Percentiles rank a stretch among this genome's conserved stretches.
Evolutionary conservation across 2,329 filamentous ascomycete genomes (phyloP).

Genomic region (Mycogone perniciosa): DNA sequence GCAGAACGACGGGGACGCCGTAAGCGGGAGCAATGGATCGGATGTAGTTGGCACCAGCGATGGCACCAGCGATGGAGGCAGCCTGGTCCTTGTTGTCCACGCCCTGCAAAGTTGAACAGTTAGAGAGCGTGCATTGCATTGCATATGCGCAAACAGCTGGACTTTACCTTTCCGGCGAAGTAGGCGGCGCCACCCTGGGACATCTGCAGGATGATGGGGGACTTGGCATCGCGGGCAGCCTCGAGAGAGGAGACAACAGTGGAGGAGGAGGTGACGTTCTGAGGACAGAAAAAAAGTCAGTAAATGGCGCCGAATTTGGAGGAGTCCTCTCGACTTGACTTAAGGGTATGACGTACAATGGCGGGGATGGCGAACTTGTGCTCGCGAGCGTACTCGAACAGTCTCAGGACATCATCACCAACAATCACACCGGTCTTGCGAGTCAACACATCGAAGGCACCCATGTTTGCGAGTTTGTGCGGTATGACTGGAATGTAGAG

Average conservation of each 20-base stretch:
- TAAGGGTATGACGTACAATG: slow-evolving; percentile 38
- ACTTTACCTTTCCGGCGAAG: slow-evolving; percentile 74
- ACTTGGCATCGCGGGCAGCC: slow-evolving; percentile 86
- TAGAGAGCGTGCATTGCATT: not conserved
- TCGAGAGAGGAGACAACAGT: slow-evolving; percentile 74
- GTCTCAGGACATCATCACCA: slow-evolving; percentile 49
- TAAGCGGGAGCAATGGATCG: slow-evolving; percentile 81
- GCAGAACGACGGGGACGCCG: slow-evolving; percentile 83
- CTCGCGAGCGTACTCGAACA: slow-evolving; percentile 88
- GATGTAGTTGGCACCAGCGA: slow-evolving; percentile 92
- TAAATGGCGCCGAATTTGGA: not conserved
- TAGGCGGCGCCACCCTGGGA: slow-evolving; percentile 91
- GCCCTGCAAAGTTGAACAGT: slow-evolving; percentile 40
- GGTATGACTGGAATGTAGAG: not conserved
- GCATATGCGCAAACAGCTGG: not conserved
- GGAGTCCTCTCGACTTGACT: not conserved
- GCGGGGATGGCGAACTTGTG: slow-evolving; percentile 84
- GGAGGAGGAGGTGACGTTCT: slow-evolving; percentile 89
- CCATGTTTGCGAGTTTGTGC: slow-evolving; percentile 28
- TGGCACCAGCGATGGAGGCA: slow-evolving; percentile 79
- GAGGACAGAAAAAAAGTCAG: slow-evolving; percentile 3
- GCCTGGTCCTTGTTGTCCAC: slow-evolving; percentile 74
- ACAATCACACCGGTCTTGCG: slow-evolving; percentile 50
- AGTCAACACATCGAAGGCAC: slow-evolving; percentile 38
- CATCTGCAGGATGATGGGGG: slow-evolving; percentile 87